Conservation (phyloP, 2,329 filamentous ascomycete genomes). For the Colletotrichum sp. region DNA sequence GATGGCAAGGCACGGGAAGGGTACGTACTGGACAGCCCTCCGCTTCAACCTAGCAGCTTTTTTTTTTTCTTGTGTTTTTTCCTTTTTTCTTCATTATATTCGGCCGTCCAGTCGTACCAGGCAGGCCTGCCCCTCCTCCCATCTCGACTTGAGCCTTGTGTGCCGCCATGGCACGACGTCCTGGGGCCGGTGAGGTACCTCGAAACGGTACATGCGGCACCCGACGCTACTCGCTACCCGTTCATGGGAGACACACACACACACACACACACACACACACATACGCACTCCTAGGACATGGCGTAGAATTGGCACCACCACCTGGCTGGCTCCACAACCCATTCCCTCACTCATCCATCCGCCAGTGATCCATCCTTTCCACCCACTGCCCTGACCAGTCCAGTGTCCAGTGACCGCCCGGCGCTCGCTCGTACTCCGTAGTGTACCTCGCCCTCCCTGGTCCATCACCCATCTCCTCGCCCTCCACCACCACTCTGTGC, state of each 20-base stretch:
- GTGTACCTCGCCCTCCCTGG: not conserved
- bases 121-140: not conserved
- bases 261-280: not conserved
- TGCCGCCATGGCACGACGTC: conserved; percentile 14
- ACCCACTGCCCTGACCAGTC: not conserved
- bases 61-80: not conserved
- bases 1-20: not conserved
- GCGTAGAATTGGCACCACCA: conserved; percentile 7
- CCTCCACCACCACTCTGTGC: not conserved
- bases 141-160: conserved; percentile 7
- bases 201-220: not conserved
- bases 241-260: not conserved
- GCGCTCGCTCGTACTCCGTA: not conserved
- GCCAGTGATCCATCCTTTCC: not conserved
- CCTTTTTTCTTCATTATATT: not conserved
- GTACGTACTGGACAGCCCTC: not conserved
- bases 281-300: not conserved
- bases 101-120: not conserved
- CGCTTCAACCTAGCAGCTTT: not conserved
- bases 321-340: conserved; percentile 10
- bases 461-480: not conserved
- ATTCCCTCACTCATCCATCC: not conserved
- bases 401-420: not conserved
- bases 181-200: not conserved
- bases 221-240: not conserved